Base-by-base conservation (phyloP, 2,329 filamentous ascomycete genomes). In the Scedosporium minutisporum region DNA sequence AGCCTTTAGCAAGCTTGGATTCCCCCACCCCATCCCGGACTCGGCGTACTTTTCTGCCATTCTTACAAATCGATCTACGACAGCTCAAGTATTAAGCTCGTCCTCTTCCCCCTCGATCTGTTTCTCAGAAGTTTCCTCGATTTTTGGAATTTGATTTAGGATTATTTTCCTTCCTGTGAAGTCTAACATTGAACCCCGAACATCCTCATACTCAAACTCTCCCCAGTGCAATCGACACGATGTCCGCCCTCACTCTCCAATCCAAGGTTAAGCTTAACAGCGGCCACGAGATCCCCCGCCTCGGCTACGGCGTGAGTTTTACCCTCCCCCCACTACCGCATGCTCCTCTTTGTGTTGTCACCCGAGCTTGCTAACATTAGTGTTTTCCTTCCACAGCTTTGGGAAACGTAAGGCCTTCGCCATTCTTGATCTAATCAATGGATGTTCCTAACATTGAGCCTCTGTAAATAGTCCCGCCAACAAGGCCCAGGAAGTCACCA, bases 191-290 rank as follows among this genome's bases (percentile, higher is more conserved):
- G 29, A 33, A 9, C 29, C 29, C 29, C 29, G n/a, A n/a, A n/a
- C n/a, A n/a, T n/a, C n/a, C n/a, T n/a, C n/a, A n/a, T n/a, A n/a
- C n/a, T n/a, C n/a, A n/a, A 33, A 33, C 29, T 3, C 9, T 33
- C 29, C 29, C 7, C 29, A 33, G 29, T 7, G 29, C 10, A 51
- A 58, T 57, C 25, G 46, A 16, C 33, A 78, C 66, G 58, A 84
- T 84, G 81, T 71, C 80, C 3, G 68, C 77, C 38, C 74, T 82
- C 63, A 77, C 67, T 10, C 71, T 83, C 63, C 70, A 76, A 57
- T 82, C 80, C 6, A 77, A 75, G 16, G 66, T 78, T 68, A 84
- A 82, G 75, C 76, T 85, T 63, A 80, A 78, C 68, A 84, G 79
- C 69, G 82, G 82, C 67, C 75, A 81, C 65, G 76, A 80, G 61